Percentiles rank a stretch among this genome's conserved stretches.
phyloP scores from a whole-genome alignment of 208 protist genomes.

The Strigomonas galati region DNA sequence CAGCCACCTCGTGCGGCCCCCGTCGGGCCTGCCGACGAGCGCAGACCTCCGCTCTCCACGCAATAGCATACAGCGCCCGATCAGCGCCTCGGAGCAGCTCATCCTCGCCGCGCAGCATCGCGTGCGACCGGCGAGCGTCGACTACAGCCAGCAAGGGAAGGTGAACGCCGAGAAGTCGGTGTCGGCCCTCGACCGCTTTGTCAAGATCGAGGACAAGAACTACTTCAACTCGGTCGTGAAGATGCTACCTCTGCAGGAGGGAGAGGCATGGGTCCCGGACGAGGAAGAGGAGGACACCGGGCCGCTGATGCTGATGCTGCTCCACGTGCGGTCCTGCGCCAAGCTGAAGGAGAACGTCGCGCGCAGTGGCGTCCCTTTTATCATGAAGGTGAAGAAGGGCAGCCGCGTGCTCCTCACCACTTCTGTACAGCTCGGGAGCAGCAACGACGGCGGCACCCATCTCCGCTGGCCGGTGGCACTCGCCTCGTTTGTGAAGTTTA shows the following conservation, averaged over 20 bases:
- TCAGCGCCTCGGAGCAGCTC: constrained; percentile 31
- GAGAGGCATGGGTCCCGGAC: constrained; percentile 58
- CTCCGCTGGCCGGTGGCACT: constrained; percentile 34
- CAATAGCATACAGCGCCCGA: constrained; percentile 16
- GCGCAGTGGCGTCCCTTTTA: constrained; percentile 32
- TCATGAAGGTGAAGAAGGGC: constrained; percentile 68
- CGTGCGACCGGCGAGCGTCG: constrained; percentile 56
- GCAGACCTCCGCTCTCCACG: constrained; percentile 17
- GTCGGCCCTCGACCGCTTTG: constrained; percentile 80
- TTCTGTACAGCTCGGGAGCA: no score
- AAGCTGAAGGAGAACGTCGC: constrained; percentile 28
- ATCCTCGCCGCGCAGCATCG: constrained; percentile 21
- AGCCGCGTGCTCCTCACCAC: constrained; percentile 66
- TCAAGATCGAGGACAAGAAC: constrained; percentile 84
- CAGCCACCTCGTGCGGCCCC: constrained; percentile 29
- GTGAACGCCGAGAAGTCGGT: constrained; percentile 51
- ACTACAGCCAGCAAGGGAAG: constrained; percentile 69
- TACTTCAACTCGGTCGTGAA: constrained; percentile 81
- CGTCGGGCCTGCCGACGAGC: constrained; percentile 11
- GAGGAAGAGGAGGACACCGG: constrained; percentile 28
- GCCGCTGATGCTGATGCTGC: constrained; percentile 66
- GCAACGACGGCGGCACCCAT: no score
- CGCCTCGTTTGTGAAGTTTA: constrained; percentile 80
- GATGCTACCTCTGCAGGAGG: constrained; percentile 59
- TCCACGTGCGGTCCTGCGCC: constrained; percentile 69